Evolutionary conservation across 306 rosid species (phyloP).

Genomic region (Morella rubra): DNA sequence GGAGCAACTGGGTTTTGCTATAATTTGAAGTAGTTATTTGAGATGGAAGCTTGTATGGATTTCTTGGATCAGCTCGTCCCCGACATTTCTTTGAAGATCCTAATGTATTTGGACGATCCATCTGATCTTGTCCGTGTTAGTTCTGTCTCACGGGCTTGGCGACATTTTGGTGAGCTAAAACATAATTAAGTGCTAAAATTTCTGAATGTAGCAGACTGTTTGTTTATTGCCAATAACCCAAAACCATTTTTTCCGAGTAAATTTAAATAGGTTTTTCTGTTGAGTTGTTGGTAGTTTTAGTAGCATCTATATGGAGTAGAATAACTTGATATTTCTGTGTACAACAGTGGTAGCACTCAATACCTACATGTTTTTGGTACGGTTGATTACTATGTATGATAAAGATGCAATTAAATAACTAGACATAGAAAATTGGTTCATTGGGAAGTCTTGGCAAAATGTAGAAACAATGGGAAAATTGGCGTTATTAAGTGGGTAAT

Average conservation of each 20-base stretch:
- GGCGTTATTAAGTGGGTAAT: not conserved
- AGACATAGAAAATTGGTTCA: not conserved
- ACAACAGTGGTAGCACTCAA: not conserved
- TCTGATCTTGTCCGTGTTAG: slow-evolving; percentile 55
- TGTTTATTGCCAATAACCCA: not conserved
- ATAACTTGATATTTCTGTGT: not conserved
- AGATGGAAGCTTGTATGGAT: slow-evolving; percentile 49
- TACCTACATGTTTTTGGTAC: not conserved
- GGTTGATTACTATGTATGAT: not conserved
- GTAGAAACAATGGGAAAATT: not conserved
- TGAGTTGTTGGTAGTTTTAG: not conserved
- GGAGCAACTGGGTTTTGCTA: slow-evolving; percentile 27
- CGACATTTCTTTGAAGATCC: slow-evolving; percentile 49
- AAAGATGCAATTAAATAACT: not conserved
- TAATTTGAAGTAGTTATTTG: slow-evolving; percentile 12
- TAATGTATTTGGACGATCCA: slow-evolving; percentile 59
- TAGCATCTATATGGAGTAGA: not conserved
- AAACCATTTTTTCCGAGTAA: not conserved
- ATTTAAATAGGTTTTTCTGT: not conserved
- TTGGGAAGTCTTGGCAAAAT: not conserved
- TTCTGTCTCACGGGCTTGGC: slow-evolving; percentile 68
- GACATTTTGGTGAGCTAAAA: slow-evolving; percentile 59
- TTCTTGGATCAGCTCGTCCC: slow-evolving; percentile 49
- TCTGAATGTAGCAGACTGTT: not conserved
- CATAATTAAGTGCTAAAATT: not conserved